A percentile compares a stretch with the other conserved stretches of the same genome.
phyloP scores from a whole-genome alignment of 2,329 filamentous ascomycete species.

The Venturia aucupariae region DNA sequence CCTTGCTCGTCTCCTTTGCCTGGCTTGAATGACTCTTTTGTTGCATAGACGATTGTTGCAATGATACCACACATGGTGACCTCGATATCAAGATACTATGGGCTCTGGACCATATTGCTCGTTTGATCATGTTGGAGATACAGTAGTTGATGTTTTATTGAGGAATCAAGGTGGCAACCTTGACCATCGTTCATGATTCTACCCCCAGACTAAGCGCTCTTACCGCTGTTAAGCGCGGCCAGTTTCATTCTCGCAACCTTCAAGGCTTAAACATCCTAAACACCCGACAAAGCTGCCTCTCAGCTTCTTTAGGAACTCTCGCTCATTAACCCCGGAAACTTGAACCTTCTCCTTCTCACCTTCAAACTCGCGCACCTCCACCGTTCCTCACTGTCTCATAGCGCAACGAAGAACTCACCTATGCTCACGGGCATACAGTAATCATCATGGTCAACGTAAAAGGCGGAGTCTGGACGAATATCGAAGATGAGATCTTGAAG shows the following conservation, averaged over 20 bases:
- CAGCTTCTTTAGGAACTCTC: not conserved
- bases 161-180: not conserved
- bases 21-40: not conserved
- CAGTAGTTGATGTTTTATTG: not conserved
- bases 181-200: no score
- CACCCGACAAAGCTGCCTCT: not conserved
- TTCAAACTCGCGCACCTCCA: not conserved
- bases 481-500: constrained; percentile 93
- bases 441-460: constrained; percentile 40
- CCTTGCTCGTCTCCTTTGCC: not conserved
- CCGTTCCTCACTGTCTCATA: not conserved
- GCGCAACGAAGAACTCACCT: constrained; percentile 3
- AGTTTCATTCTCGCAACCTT: not conserved
- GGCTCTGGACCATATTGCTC: not conserved
- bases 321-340: not conserved
- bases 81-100: not conserved
- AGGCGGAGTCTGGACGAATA: constrained; percentile 56
- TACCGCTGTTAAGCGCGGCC: not conserved
- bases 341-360: not conserved
- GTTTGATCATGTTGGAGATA: not conserved
- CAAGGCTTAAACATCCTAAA: not conserved
- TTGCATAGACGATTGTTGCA: not conserved
- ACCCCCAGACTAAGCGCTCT: not conserved
- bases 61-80: not conserved
- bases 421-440: constrained; percentile 30